Conservation (phyloP, 2,329 filamentous ascomycete species). For the Phoma sp. region DNA sequence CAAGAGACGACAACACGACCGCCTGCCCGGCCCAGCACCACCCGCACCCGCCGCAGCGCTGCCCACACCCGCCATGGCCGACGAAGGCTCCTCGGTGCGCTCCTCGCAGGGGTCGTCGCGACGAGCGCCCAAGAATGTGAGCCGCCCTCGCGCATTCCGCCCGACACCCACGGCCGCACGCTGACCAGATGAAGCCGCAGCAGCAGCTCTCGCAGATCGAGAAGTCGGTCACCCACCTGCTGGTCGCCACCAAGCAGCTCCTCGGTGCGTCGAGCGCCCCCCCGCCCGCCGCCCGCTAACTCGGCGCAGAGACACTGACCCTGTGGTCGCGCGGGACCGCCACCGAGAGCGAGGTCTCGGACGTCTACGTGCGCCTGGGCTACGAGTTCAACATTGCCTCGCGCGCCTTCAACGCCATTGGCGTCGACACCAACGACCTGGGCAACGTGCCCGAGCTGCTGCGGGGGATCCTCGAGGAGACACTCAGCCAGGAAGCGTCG, state of each 20-base stretch:
- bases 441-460: slow-evolving; percentile 94
- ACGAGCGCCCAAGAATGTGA: slow-evolving; percentile 48
- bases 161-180: background rate
- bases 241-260: slow-evolving; percentile 96
- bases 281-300: slow-evolving; percentile 22
- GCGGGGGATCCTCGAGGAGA: slow-evolving; percentile 90
- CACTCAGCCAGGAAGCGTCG: slow-evolving; percentile 94
- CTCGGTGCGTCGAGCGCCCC: slow-evolving; percentile 55
- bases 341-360: slow-evolving; percentile 93
- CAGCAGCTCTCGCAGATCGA: slow-evolving; percentile 94
- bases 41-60: slow-evolving; percentile 22
- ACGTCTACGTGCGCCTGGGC: slow-evolving; percentile 95
- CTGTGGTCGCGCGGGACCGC: slow-evolving; percentile 95
- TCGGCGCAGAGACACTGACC: slow-evolving; percentile 78
- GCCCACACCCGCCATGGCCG: slow-evolving; percentile 32
- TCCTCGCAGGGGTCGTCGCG: slow-evolving; percentile 57
- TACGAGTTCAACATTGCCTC: slow-evolving; percentile 99
- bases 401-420: slow-evolving; percentile 94
- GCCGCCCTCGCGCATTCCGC: slow-evolving; percentile 22
- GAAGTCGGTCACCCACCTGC: slow-evolving; percentile 90
- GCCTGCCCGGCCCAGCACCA: slow-evolving; percentile 6
- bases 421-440: slow-evolving; percentile 91
- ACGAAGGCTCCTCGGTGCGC: slow-evolving; percentile 36
- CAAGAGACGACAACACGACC: slow-evolving; percentile 1
- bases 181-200: slow-evolving; percentile 61